phyloP scores from a whole-genome alignment of 352 stramenopile genomes.

The Phytophthora boehmeriae region DNA sequence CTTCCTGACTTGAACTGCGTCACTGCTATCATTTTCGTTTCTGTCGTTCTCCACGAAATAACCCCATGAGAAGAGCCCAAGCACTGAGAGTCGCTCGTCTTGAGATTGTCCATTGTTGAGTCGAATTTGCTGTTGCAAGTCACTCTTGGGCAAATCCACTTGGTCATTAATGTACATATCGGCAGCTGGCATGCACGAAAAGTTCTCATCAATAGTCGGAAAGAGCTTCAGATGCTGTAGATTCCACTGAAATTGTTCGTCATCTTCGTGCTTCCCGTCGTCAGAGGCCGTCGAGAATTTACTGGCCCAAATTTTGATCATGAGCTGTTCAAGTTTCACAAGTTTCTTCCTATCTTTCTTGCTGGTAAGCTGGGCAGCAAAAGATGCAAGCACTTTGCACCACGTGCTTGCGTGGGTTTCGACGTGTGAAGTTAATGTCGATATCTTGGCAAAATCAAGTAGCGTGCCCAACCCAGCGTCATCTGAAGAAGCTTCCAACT shows the following conservation, averaged over 20 bases:
- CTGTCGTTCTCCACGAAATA: conserved; percentile 41
- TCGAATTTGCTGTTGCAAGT: conserved; percentile 25
- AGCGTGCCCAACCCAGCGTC: conserved; percentile 37
- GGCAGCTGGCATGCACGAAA: conserved; percentile 20
- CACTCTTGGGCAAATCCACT: conserved; percentile 39
- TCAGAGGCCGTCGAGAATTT: conserved; percentile 13
- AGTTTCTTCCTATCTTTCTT: conserved; percentile 38
- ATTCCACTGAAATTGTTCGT: conserved; percentile 25
- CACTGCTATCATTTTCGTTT: conserved; percentile 8
- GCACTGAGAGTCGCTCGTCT: conserved; percentile 35
- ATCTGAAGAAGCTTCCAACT: conserved; percentile 25
- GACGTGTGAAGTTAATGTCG: conserved; percentile 30
- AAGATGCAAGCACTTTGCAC: conserved; percentile 34
- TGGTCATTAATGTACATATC: conserved; percentile 80
- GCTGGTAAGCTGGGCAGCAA: conserved; percentile 15
- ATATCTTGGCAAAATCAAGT: conserved; percentile 41
- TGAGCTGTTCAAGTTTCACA: conserved; percentile 25
- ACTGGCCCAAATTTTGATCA: conserved; percentile 35
- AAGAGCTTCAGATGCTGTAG: conserved; percentile 41
- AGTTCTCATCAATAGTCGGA: conserved; percentile 26
- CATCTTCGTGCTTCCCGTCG: conserved; percentile 3
- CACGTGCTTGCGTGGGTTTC: conserved; percentile 35
- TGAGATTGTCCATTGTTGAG: background rate
- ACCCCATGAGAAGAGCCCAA: conserved; percentile 59
- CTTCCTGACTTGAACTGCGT: conserved; percentile 19